Evolutionary conservation across 1,284 basidiomycete species (phyloP), one percentile per base, ranked within the genome.

Genomic region (Thecaphora thlaspeos): DNA sequence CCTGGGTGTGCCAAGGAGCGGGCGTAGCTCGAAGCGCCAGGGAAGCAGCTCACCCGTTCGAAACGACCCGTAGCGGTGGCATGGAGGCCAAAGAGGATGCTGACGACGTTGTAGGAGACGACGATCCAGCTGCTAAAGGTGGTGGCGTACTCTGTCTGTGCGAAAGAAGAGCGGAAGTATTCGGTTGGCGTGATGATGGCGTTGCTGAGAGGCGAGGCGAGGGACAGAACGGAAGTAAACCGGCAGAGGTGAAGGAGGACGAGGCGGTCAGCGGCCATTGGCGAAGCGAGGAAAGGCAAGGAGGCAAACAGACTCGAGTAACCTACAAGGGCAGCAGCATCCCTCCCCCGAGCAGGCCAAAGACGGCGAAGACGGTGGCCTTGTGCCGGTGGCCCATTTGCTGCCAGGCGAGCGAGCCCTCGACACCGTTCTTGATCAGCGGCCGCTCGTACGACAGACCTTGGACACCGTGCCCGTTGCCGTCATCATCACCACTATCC

Each of bases 101-200:
- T 67, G 41, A 68, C 51, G 37, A 68, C 51, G 18, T 70, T 73
- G 50, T 71, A 73, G 12, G 55, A 61, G 15, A 67, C 57, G 14
- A 61, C 47, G 55, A 73, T 71, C 68, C 71, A 75, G 55, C 61
- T 68, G 55, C 60, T 67, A 52, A 75, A 71, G 3, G 52, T 69
- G 30, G 60, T 61, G 30, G 61, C 56, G 17, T 60, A 62, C 1
- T 51, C 48, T 1, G 68, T 69, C 0, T 30, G 39, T 7, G 62
- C 55, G 24, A 75, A 63, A 0, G 66, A 52, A 18, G 60, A 54
- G 22, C 72, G 60, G 30, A 68, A 75, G 58, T 73, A 75, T 46
- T 75, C 72, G 36, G 72, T 57, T 1, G 72, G 70, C 7, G 71
- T 75, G 48, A 75, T 73, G 45, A 75, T 51, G 15, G 71, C 64